A percentile compares a stretch with the other conserved stretches of the same genome.
Conservation (phyloP, 352 stramenopile species). For the Globisporangium canariense region DNA sequence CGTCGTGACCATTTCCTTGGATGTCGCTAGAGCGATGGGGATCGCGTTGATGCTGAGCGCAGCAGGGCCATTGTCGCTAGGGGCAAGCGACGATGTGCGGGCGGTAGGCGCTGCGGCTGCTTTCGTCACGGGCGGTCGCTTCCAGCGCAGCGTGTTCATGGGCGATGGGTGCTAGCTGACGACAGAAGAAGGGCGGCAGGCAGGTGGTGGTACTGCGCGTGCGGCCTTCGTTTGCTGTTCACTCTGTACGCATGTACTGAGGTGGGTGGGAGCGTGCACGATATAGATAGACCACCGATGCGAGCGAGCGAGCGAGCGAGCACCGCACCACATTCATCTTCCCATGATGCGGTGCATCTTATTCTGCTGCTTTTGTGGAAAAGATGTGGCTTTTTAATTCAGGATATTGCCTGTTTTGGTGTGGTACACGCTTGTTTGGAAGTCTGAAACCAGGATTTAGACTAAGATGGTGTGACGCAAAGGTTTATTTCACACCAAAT, state of each 20-base stretch:
- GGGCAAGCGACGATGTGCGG: not conserved
- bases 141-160: constrained; percentile 12
- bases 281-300: not conserved
- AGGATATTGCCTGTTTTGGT: too few species aligned
- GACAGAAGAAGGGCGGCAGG: not conserved
- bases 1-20: not conserved
- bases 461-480: not conserved
- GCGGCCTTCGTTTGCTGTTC: not conserved
- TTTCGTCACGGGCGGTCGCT: not conserved
- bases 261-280: not conserved
- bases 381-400: too few species aligned
- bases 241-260: not conserved
- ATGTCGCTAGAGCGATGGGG: not conserved
- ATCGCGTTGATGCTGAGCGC: not conserved
- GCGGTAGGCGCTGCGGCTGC: not conserved
- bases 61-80: not conserved
- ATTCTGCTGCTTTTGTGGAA: too few species aligned
- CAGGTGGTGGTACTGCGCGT: not conserved
- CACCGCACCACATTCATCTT: too few species aligned
- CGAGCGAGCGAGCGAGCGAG: not conserved
- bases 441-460: not conserved
- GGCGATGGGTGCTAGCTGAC: not conserved
- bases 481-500: not conserved
- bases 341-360: too few species aligned
- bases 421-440: too few species aligned